Evolutionary conservation across 441 rosid species (phyloP).

Genomic region (Jatropha multifida): DNA sequence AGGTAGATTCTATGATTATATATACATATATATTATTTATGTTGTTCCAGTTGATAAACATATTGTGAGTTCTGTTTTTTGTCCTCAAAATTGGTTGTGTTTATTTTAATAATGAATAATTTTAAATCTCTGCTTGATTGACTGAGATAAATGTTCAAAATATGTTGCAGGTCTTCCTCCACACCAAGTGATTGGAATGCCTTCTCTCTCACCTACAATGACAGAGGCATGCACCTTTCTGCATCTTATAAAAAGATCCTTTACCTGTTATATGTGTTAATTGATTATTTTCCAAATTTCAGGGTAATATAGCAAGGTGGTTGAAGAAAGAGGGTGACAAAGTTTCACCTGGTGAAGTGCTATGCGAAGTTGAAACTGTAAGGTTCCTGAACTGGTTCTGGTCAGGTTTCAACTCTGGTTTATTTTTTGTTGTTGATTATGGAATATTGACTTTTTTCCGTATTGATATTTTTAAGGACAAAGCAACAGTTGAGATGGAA

Average conservation of each 20-base stretch:
- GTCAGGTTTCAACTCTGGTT: constrained; percentile 16
- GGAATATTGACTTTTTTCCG: constrained; percentile 16
- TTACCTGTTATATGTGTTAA: constrained; percentile 20
- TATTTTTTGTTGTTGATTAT: neutral
- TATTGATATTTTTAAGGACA: constrained; percentile 51
- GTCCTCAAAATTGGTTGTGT: neutral
- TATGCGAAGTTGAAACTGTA: constrained; percentile 99
- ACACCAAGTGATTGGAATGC: constrained; percentile 98
- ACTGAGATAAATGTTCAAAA: constrained; percentile 20
- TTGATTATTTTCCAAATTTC: constrained; percentile 29
- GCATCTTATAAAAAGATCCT: constrained; percentile 17
- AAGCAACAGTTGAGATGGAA: constrained; percentile 98
- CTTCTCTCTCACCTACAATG: constrained; percentile 98
- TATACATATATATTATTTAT: constrained; percentile 7
- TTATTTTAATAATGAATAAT: neutral
- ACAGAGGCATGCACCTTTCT: constrained; percentile 63
- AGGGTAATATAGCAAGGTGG: constrained; percentile 98
- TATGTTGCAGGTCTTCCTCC: constrained; percentile 80
- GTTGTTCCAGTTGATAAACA: neutral
- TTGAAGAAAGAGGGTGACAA: constrained; percentile 98
- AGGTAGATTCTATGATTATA: constrained; percentile 37
- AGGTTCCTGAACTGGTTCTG: constrained; percentile 24
- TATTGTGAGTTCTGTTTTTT: neutral
- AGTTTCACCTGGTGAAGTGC: constrained; percentile 88
- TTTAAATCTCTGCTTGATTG: constrained; percentile 13